phyloP scores from a whole-genome alignment of 768 basidiomycete species.

The Suillus americanus region DNA sequence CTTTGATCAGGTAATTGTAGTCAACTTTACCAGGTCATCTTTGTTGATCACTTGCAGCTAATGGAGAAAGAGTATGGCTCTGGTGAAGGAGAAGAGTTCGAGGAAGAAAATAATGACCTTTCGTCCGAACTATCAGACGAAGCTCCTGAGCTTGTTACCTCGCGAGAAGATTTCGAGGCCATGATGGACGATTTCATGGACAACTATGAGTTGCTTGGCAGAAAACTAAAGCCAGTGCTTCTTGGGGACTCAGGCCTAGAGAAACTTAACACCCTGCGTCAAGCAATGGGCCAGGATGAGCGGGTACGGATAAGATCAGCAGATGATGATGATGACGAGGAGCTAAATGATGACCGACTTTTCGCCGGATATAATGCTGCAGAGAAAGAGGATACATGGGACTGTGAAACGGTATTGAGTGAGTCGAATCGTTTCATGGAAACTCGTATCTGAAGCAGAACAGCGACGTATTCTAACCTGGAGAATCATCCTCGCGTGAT shows the following conservation, averaged over 20 bases:
- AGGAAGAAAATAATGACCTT: slow-evolving; percentile 40
- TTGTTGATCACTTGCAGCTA: slow-evolving; percentile 41
- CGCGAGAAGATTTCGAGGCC: slow-evolving; percentile 83
- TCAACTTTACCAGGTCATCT: neutral
- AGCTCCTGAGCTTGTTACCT: slow-evolving; percentile 72
- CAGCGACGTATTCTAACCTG: slow-evolving; percentile 95
- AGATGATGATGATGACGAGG: slow-evolving; percentile 47
- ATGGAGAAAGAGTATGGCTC: slow-evolving; percentile 79
- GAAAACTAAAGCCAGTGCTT: slow-evolving; percentile 78
- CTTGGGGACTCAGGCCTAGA: slow-evolving; percentile 70
- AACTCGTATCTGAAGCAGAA: slow-evolving; percentile 12
- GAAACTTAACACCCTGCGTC: slow-evolving; percentile 79
- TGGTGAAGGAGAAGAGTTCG: slow-evolving; percentile 48
- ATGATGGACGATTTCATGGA: slow-evolving; percentile 95
- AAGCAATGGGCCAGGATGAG: slow-evolving; percentile 71
- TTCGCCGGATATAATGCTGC: slow-evolving; percentile 36
- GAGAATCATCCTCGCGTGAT: slow-evolving; percentile 96
- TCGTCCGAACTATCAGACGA: slow-evolving; percentile 41
- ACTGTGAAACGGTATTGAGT: slow-evolving; percentile 96
- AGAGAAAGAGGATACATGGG: slow-evolving; percentile 82
- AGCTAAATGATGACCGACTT: slow-evolving; percentile 45
- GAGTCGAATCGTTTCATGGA: slow-evolving; percentile 30
- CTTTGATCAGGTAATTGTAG: slow-evolving; percentile 81
- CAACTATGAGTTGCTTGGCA: slow-evolving; percentile 87
- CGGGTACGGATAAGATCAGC: slow-evolving; percentile 46